phyloP scores from a whole-genome alignment of 2,329 filamentous ascomycete genomes.

The Podosphaera xanthii region DNA sequence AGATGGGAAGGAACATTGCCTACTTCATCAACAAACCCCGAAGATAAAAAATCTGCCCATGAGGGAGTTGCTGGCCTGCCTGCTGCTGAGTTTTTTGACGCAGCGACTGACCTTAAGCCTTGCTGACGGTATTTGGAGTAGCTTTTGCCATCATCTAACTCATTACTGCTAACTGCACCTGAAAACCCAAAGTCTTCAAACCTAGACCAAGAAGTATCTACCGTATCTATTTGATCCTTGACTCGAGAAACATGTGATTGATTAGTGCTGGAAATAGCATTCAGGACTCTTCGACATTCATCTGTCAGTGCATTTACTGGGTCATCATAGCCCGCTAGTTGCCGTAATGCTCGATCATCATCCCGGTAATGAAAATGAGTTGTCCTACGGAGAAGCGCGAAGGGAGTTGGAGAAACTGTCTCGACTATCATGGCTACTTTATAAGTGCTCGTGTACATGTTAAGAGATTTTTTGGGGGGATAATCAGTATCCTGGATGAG shows the following conservation, averaged over 20 bases:
- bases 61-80: constrained; percentile 75
- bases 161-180: constrained; percentile 44
- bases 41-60: constrained; percentile 93
- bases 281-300: constrained; percentile 77
- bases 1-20: constrained; percentile 39
- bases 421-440: constrained; percentile 96
- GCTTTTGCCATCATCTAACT: constrained; percentile 26
- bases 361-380: constrained; percentile 93
- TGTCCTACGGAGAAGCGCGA: constrained; percentile 68
- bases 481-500: constrained; percentile 85
- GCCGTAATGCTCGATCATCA: constrained; percentile 60
- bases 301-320: constrained; percentile 74
- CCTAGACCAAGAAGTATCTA: constrained; percentile 83
- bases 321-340: constrained; percentile 75
- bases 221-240: constrained; percentile 48
- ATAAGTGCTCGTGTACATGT: constrained; percentile 61
- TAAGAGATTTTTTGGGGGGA: constrained; percentile 53
- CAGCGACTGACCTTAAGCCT: constrained; percentile 40
- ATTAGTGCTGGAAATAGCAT: constrained; percentile 70
- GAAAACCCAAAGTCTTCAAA: constrained; percentile 92
- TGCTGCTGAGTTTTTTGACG: constrained; percentile 40
- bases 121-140: constrained; percentile 19
- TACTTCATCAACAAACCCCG: constrained; percentile 68
- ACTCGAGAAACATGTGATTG: constrained; percentile 54
- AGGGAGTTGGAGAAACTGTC: constrained; percentile 80